These are phyloP conservation scores for Theileria luwenshuni DNA, from an alignment of 169 alveolate species.

Conservation along the genomic window DNA sequence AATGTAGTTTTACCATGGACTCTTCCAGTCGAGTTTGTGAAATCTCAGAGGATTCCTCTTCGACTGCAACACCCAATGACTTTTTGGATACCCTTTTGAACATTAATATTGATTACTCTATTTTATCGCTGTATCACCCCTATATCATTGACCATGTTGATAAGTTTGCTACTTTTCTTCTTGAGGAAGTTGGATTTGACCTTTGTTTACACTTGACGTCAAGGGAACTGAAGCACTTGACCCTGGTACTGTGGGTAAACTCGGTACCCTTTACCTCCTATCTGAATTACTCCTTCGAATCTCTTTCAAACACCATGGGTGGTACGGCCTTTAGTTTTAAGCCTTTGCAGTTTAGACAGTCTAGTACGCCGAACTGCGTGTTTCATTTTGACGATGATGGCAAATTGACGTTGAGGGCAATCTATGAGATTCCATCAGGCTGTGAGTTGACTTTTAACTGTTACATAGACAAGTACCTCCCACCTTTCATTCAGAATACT, in stretches of 20 bases:
- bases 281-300: conserved; percentile 75
- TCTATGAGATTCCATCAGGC: conserved; percentile 81
- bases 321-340: conserved; percentile 77
- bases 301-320: conserved; percentile 67
- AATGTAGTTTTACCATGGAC: conserved; percentile 52
- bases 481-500: conserved; percentile 75
- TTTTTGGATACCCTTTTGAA: conserved; percentile 66
- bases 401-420: conserved; percentile 77
- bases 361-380: conserved; percentile 83
- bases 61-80: conserved; percentile 40
- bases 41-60: conserved; percentile 64
- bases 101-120: conserved; percentile 63
- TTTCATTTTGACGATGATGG: conserved; percentile 77
- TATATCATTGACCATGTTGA: conserved; percentile 60
- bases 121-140: conserved; percentile 71
- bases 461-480: conserved; percentile 79
- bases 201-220: conserved; percentile 77
- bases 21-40: conserved; percentile 66
- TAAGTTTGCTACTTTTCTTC: conserved; percentile 72
- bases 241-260: conserved; percentile 78
- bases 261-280: conserved; percentile 73
- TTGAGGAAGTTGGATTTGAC: conserved; percentile 73
- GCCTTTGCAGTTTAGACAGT: conserved; percentile 77
- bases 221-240: conserved; percentile 75
- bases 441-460: conserved; percentile 77